Percentiles rank a stretch among this genome's conserved stretches.
Conservation (phyloP, 2,329 filamentous ascomycete species). For the Coniochaeta sp. region DNA sequence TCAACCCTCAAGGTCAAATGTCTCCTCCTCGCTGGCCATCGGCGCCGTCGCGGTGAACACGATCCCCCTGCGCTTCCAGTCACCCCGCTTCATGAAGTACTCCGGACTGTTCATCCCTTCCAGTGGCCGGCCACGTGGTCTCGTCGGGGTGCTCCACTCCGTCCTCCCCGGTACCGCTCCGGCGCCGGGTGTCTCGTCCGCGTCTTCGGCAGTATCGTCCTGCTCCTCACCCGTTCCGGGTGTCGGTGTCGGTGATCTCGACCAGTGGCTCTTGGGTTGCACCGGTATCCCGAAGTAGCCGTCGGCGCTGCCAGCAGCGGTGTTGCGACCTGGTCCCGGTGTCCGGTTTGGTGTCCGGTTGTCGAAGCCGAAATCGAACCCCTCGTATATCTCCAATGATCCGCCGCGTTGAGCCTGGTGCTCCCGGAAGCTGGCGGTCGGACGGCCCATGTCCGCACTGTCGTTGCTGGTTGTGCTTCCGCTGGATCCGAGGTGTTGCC, state of each 20-base stretch:
- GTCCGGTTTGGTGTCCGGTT: neutral
- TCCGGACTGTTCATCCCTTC: neutral
- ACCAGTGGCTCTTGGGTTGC: neutral
- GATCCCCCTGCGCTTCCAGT: slow-evolving; percentile 1
- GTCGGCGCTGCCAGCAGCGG: neutral
- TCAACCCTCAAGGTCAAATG: slow-evolving; percentile 1
- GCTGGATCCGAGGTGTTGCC: neutral
- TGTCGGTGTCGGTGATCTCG: neutral
- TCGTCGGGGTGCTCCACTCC: neutral
- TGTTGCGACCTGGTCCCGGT: neutral
- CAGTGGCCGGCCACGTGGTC: neutral
- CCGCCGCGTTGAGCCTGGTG: neutral
- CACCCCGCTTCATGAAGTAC: neutral
- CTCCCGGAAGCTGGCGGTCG: neutral
- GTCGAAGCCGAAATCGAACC: slow-evolving; percentile 1
- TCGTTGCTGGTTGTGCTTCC: neutral
- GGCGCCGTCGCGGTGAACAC: neutral
- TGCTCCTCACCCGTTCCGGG: neutral
- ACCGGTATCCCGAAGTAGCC: neutral
- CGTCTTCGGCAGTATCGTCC: neutral
- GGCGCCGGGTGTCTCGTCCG: neutral
- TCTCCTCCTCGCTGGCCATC: neutral
- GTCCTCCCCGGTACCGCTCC: neutral
- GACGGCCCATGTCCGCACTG: neutral
- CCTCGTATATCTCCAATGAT: neutral